phyloP scores from a whole-genome alignment of 2,329 filamentous ascomycete genomes.

The Dothideomycetes sp. region DNA sequence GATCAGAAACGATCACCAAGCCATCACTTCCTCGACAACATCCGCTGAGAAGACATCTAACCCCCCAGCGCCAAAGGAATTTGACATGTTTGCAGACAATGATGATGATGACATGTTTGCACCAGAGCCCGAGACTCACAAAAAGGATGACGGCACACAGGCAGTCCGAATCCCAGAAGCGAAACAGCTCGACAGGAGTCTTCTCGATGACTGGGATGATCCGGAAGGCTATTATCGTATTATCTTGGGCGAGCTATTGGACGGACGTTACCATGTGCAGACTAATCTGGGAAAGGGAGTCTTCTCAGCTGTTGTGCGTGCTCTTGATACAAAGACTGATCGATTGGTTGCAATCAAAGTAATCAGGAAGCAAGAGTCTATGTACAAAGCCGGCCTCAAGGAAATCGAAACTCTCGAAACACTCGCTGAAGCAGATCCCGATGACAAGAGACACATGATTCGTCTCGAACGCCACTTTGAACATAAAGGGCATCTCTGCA shows the following conservation, averaged over 20 bases:
- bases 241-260: constrained; percentile 79
- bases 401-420: constrained; percentile 90
- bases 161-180: constrained; percentile 37
- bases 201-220: constrained; percentile 88
- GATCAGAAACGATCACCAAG: constrained; percentile 17
- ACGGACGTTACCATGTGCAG: constrained; percentile 81
- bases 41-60: no score
- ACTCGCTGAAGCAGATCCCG: constrained; percentile 72
- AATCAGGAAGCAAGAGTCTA: constrained; percentile 89
- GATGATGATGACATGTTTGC: constrained; percentile 87
- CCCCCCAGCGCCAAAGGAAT: no score
- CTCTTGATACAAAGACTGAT: constrained; percentile 59
- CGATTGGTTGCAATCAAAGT: constrained; percentile 86
- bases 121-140: constrained; percentile 51
- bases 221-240: constrained; percentile 95
- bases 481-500: constrained; percentile 88
- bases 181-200: constrained; percentile 56
- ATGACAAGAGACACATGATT: constrained; percentile 86
- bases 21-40: neutral
- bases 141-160: constrained; percentile 25
- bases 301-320: constrained; percentile 92
- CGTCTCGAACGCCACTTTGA: constrained; percentile 81
- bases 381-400: constrained; percentile 83
- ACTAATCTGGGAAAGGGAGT: constrained; percentile 84
- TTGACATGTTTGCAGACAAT: constrained; percentile 54